These are phyloP conservation scores for Chrysanthemum seticuspe DNA, from an alignment of 129 eudicot species.

Conservation along the genomic window DNA sequence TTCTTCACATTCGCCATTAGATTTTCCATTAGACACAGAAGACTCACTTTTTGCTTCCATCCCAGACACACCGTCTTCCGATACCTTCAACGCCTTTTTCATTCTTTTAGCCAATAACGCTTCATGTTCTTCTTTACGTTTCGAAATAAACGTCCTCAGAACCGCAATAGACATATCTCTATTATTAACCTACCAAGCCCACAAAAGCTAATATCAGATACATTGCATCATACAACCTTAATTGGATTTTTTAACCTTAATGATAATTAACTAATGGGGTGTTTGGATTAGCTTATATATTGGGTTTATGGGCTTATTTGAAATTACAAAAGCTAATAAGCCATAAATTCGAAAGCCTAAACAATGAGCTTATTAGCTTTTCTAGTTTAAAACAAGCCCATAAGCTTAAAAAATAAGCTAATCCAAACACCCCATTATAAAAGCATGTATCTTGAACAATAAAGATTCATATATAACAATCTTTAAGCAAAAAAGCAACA, in stretches of 20 bases:
- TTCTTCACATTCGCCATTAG: conserved; percentile 54
- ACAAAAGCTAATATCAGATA: not conserved
- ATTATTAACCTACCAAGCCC: conserved; percentile 69
- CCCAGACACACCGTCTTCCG: conserved; percentile 39
- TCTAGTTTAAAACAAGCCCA: too few species aligned
- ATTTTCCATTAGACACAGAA: conserved; percentile 35
- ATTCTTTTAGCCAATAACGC: conserved; percentile 49
- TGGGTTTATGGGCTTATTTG: too few species aligned
- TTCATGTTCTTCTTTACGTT: conserved; percentile 79
- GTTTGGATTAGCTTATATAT: not conserved
- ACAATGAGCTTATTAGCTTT: too few species aligned
- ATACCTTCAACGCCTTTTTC: conserved; percentile 38
- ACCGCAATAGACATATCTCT: conserved; percentile 98
- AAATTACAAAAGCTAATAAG: too few species aligned
- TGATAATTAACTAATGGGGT: not conserved
- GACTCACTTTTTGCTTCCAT: conserved; percentile 40
- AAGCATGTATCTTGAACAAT: not conserved
- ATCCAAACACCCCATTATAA: too few species aligned
- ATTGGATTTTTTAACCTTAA: too few species aligned
- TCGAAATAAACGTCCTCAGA: conserved; percentile 77
- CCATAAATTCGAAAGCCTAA: too few species aligned
- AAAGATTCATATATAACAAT: not conserved
- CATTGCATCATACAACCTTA: conserved; percentile 1
- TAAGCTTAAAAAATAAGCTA: too few species aligned
- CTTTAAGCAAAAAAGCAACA: conserved; percentile 6